phyloP scores from a whole-genome alignment of 2,329 filamentous ascomycete genomes.

The Aspergillus persii region DNA sequence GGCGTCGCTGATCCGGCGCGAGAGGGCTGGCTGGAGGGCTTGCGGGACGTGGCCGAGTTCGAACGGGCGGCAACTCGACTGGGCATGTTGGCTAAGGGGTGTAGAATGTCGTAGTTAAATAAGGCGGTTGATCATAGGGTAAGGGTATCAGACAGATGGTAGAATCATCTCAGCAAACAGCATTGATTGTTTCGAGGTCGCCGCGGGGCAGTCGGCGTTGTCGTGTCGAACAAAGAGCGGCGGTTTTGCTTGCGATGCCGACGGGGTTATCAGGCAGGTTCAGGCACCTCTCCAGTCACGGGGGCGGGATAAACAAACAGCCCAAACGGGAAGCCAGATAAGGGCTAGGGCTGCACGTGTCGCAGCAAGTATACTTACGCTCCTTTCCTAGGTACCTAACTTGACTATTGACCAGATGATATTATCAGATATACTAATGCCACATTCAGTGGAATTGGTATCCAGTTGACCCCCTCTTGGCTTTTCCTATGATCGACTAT shows the following conservation, averaged over 20 bases:
- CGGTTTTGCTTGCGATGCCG: background rate
- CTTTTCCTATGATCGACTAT: no score
- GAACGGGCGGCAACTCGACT: conserved; percentile 41
- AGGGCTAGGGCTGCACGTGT: conserved; percentile 31
- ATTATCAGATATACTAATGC: no score
- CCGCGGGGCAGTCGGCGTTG: background rate
- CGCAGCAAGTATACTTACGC: no score
- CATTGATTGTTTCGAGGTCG: background rate
- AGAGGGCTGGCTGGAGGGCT: conserved; percentile 64
- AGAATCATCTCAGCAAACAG: conserved; percentile 13
- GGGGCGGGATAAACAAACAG: conserved; percentile 38
- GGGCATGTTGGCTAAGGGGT: conserved; percentile 35
- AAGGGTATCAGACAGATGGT: background rate
- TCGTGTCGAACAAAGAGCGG: background rate
- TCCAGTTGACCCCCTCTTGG: no score
- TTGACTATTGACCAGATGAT: no score
- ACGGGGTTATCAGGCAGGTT: conserved; percentile 1
- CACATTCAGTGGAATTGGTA: no score
- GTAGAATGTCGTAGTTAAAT: background rate
- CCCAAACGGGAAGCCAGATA: conserved; percentile 39
- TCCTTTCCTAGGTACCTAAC: no score
- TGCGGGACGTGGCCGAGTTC: conserved; percentile 36
- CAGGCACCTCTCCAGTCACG: conserved; percentile 17
- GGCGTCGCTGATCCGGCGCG: conserved; percentile 61
- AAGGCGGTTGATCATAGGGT: conserved; percentile 4